phyloP scores from a whole-genome alignment of 148 eudicot genomes.

The Pouteria glomerata region DNA sequence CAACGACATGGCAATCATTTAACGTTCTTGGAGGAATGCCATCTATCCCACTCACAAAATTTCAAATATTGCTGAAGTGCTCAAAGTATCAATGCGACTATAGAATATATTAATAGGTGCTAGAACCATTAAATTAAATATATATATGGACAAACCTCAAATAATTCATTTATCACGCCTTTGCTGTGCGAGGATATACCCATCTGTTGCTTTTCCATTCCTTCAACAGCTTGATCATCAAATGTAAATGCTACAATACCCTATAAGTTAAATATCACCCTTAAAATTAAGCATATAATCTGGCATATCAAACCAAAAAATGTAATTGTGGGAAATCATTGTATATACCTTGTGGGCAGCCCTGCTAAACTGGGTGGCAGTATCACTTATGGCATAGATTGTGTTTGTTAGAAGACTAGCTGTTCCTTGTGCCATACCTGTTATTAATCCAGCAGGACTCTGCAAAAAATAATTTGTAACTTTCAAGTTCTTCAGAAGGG shows the following conservation, averaged over 20 bases:
- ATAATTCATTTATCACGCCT: slow-evolving; percentile 83
- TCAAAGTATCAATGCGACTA: not conserved
- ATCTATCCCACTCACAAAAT: not conserved
- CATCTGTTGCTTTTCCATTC: slow-evolving; percentile 57
- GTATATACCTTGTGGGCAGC: slow-evolving; percentile 86
- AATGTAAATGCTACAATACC: slow-evolving; percentile 91
- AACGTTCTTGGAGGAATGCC: too few relatives aligned
- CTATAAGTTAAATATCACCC: slow-evolving; percentile 35
- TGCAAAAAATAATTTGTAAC: slow-evolving; percentile 24
- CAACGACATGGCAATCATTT: too few relatives aligned
- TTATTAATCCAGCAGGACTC: slow-evolving; percentile 84
- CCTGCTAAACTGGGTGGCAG: slow-evolving; percentile 93
- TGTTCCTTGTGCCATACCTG: slow-evolving; percentile 95
- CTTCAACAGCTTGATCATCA: slow-evolving; percentile 58
- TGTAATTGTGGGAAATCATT: not conserved
- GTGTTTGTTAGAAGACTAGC: slow-evolving; percentile 86
- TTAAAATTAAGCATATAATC: not conserved
- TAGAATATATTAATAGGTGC: not conserved
- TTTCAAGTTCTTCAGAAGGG: not conserved
- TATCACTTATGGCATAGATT: slow-evolving; percentile 89
- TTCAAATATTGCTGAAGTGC: not conserved
- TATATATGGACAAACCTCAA: slow-evolving; percentile 49
- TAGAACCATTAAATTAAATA: not conserved
- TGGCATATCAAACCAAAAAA: not conserved
- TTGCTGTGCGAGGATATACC: slow-evolving; percentile 65